phyloP scores from a whole-genome alignment of 2,329 filamentous ascomycete species.

The Pseudogymnoascus sp. region DNA sequence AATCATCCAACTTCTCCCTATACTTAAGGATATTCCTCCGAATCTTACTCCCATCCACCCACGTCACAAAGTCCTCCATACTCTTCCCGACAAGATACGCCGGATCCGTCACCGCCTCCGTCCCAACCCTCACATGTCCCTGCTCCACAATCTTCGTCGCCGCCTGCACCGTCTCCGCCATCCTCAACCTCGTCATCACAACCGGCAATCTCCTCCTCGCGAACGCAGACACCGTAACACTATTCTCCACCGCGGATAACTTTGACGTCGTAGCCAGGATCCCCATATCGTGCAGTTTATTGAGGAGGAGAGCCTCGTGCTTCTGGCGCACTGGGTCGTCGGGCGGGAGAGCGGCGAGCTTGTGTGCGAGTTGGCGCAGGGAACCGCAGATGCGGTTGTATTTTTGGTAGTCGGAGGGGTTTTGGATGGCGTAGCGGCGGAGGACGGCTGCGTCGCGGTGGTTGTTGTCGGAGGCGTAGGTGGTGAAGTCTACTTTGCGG shows the following conservation, averaged over 20 bases:
- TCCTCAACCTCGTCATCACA: conserved; percentile 80
- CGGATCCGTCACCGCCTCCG: conserved; percentile 81
- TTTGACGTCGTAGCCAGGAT: conserved; percentile 65
- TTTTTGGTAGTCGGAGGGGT: conserved; percentile 74
- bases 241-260: conserved; percentile 77
- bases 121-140: conserved; percentile 85
- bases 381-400: conserved; percentile 66
- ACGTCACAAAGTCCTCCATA: conserved; percentile 95
- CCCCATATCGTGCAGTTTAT: conserved; percentile 91
- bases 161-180: conserved; percentile 85
- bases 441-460: conserved; percentile 77
- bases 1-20: conserved; percentile 90
- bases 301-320: conserved; percentile 77
- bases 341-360: conserved; percentile 73
- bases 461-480: conserved; percentile 78
- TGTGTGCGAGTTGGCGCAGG: conserved; percentile 84
- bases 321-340: conserved; percentile 70
- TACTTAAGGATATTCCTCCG: conserved; percentile 95
- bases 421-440: conserved; percentile 84
- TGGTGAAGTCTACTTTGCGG: conserved; percentile 86
- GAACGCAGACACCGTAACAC: conserved; percentile 82
- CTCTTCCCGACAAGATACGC: conserved; percentile 81
- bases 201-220: conserved; percentile 77
- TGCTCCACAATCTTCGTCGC: conserved; percentile 87
- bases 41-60: conserved; percentile 94